Evolutionary conservation across 2,329 filamentous ascomycete species (phyloP).

Genomic region (Aureobasidium melanogenum): DNA sequence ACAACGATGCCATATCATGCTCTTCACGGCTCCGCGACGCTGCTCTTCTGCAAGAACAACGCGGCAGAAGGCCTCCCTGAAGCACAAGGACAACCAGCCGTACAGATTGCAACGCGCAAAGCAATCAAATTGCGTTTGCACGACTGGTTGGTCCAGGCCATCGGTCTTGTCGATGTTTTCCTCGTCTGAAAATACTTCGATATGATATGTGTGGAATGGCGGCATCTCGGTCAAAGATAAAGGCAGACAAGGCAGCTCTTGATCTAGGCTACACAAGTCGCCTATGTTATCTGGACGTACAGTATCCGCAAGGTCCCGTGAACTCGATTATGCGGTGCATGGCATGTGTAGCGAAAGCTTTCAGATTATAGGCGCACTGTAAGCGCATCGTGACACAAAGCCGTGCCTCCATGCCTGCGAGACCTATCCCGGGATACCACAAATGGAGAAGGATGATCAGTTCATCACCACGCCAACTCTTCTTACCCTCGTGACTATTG

Average conservation of each 20-base stretch:
- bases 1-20: background rate
- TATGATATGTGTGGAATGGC: background rate
- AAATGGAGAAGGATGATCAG: background rate
- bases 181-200: background rate
- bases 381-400: background rate
- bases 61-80: background rate
- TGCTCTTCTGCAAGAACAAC: too few species aligned
- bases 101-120: too few species aligned
- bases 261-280: background rate
- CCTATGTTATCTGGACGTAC: too few species aligned
- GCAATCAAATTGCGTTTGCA: too few species aligned
- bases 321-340: background rate
- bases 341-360: background rate
- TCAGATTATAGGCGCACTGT: background rate
- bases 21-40: background rate
- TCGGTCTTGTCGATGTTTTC: too few species aligned
- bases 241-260: background rate
- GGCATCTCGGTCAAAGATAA: too few species aligned
- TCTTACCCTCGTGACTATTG: background rate
- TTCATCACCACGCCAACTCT: background rate
- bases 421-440: background rate
- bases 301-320: background rate
- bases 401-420: background rate
- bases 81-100: background rate
- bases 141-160: too few species aligned